Evolutionary conservation across 2,329 filamentous ascomycete genomes (phyloP).

Genomic region (Ophiocordyceps australis): DNA sequence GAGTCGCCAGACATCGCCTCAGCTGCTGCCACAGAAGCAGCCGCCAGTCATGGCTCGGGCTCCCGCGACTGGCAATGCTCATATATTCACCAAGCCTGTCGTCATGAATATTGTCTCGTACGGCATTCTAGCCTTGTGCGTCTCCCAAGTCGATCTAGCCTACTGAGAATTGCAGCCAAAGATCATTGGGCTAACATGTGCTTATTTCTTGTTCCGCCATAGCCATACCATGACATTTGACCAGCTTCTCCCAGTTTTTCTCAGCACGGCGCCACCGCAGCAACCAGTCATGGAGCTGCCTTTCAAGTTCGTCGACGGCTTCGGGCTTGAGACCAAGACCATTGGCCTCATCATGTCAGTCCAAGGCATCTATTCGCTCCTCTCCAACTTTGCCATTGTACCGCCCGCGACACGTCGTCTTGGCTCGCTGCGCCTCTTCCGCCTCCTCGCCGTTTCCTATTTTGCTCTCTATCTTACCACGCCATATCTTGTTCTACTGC

Average conservation of each 20-base stretch:
- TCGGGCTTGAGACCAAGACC: conserved; percentile 63
- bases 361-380: conserved; percentile 78
- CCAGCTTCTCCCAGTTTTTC: conserved; percentile 79
- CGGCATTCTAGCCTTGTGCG: conserved; percentile 88
- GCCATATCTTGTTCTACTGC: conserved; percentile 77
- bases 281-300: conserved; percentile 43
- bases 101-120: conserved; percentile 78
- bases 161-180: too few species aligned
- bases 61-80: too few species aligned
- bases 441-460: conserved; percentile 64
- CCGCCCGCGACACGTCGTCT: conserved; percentile 58
- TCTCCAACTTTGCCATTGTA: conserved; percentile 72
- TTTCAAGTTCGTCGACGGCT: conserved; percentile 79
- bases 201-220: conserved; percentile 4
- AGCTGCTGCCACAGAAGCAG: conserved; percentile 13
- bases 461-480: conserved; percentile 75
- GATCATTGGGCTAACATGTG: too few species aligned
- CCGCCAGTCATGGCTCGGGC: conserved; percentile 13
- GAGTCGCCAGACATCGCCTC: conserved; percentile 36
- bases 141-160: conserved; percentile 9
- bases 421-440: conserved; percentile 67
- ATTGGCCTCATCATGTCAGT: conserved; percentile 80
- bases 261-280: conserved; percentile 46
- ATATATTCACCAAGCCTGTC: conserved; percentile 74
- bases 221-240: conserved; percentile 97